phyloP scores from a whole-genome alignment of 257 asterid genomes.

The Capsicum baccatum region DNA sequence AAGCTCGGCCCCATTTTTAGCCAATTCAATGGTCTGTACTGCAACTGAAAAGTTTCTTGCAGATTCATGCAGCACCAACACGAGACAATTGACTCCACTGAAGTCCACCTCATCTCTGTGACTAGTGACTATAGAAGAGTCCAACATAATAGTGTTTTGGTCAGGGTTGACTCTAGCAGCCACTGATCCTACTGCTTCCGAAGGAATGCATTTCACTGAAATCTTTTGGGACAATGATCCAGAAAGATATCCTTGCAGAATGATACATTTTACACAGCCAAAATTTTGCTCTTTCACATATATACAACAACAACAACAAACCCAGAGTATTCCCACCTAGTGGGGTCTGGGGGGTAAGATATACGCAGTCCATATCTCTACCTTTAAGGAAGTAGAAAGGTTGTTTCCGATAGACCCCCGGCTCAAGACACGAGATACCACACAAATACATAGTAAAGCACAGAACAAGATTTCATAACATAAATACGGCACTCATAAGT shows the following conservation, averaged over 20 bases:
- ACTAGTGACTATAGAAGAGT: slow-evolving; percentile 32
- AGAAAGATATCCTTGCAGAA: slow-evolving; percentile 36
- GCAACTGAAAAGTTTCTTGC: slow-evolving; percentile 65
- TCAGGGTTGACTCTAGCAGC: slow-evolving; percentile 43
- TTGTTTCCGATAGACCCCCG: no score
- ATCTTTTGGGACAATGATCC: slow-evolving; percentile 26
- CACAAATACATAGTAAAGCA: no score
- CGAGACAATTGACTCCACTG: slow-evolving; percentile 61
- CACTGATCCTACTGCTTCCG: slow-evolving; percentile 49
- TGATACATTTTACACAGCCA: slow-evolving; percentile 29
- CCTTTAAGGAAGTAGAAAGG: no score
- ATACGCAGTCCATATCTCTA: no score
- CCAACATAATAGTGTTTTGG: slow-evolving; percentile 37
- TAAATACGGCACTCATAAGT: no score
- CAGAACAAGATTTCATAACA: no score
- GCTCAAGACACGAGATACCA: no score
- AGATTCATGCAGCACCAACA: slow-evolving; percentile 61
- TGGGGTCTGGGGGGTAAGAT: no score
- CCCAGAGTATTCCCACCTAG: no score
- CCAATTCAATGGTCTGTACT: slow-evolving; percentile 52
- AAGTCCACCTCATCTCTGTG: slow-evolving; percentile 41
- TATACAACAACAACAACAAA: no score
- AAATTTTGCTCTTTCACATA: slow-evolving; percentile 42
- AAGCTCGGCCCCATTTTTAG: slow-evolving; percentile 52
- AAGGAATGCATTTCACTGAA: slow-evolving; percentile 40